Conservation (phyloP, 1,284 basidiomycete genomes). For the Puccinia polysora region DNA sequence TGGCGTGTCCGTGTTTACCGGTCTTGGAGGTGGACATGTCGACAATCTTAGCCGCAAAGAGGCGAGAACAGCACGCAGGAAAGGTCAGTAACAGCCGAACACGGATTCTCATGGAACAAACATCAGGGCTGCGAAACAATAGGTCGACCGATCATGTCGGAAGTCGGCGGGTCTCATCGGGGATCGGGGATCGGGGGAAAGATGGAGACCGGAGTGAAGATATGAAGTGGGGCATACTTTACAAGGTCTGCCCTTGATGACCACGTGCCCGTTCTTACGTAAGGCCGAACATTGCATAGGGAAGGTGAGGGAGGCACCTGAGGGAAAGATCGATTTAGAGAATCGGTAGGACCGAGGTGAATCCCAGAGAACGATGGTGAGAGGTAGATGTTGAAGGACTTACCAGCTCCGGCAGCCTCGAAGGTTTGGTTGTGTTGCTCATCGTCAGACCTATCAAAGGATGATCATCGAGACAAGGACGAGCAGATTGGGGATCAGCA, state of each 20-base stretch:
- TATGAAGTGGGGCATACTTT: slow-evolving; percentile 57
- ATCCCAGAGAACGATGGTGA: not conserved
- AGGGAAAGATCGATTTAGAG: not conserved
- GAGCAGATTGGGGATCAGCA: not conserved
- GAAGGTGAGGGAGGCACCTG: slow-evolving; percentile 41
- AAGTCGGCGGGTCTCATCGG: not conserved
- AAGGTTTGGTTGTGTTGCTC: slow-evolving; percentile 85
- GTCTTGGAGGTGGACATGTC: slow-evolving; percentile 99
- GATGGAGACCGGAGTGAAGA: not conserved
- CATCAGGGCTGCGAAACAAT: not conserved
- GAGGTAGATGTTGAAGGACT: not conserved
- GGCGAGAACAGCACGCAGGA: not conserved
- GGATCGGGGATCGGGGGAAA: not conserved
- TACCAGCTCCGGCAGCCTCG: slow-evolving; percentile 60
- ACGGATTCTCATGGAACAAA: not conserved
- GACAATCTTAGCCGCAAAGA: slow-evolving; percentile 62
- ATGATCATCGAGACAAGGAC: not conserved
- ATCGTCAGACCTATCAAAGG: slow-evolving; percentile 60
- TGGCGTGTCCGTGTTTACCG: slow-evolving; percentile 95
- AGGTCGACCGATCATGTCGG: too few relatives aligned
- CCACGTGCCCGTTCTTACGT: slow-evolving; percentile 83
- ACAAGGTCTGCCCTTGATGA: slow-evolving; percentile 97
- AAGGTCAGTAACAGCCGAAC: not conserved
- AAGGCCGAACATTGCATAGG: slow-evolving; percentile 94
- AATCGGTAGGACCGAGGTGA: not conserved